Percentiles rank a stretch among this genome's conserved stretches.
Conservation (phyloP, 2,329 filamentous ascomycete genomes). For the Ophiostoma ulmi region DNA sequence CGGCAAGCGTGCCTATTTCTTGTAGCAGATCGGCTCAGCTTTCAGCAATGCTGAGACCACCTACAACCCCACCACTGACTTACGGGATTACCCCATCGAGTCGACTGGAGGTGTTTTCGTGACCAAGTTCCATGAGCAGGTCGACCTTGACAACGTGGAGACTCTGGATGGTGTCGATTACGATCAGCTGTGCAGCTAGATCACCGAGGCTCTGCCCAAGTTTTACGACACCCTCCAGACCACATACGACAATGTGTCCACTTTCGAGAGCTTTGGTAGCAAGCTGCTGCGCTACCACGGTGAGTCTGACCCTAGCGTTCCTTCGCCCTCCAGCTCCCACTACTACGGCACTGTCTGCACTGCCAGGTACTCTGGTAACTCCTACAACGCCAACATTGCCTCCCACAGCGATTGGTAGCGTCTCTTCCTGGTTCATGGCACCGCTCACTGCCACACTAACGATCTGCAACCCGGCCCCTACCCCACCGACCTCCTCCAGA, state of each 20-base stretch:
- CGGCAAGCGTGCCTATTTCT: background rate
- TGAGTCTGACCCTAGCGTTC: background rate
- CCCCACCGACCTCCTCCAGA: conserved; percentile 27
- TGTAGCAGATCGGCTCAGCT: background rate
- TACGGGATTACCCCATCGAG: background rate
- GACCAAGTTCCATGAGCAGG: background rate
- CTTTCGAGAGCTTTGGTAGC: background rate
- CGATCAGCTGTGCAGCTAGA: background rate
- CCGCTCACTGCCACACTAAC: conserved; percentile 31
- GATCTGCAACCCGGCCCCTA: conserved; percentile 43
- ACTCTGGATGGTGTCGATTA: background rate
- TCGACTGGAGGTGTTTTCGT: background rate
- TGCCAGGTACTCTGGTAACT: background rate
- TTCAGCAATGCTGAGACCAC: background rate
- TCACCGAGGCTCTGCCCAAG: background rate
- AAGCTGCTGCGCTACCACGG: background rate
- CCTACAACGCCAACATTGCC: background rate
- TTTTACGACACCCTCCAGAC: background rate
- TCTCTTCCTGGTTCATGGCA: background rate
- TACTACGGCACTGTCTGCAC: background rate
- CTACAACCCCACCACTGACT: background rate
- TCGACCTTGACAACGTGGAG: background rate
- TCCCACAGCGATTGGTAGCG: background rate
- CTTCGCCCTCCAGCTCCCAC: background rate
- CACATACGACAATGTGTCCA: background rate